Evolutionary conservation across 2,329 filamentous ascomycete species (phyloP), one percentile per base, ranked within the genome.

Genomic region (Phialophora tarda): DNA sequence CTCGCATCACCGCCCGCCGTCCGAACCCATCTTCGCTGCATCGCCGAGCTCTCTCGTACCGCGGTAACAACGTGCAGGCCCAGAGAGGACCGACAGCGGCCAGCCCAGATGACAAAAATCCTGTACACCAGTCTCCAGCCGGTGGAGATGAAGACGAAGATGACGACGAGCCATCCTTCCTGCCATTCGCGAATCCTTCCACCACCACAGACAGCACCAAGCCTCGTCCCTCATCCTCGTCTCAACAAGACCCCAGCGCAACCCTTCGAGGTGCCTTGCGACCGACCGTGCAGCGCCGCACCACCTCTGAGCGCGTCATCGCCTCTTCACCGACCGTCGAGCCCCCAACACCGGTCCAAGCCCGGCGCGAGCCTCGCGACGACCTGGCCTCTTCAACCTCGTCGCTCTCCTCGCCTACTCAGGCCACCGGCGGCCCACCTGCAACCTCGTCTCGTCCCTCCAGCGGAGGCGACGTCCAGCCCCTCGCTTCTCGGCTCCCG

Each of bases 91-190:
- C 26, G 17, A n/a, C 64, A 14, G 34, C 32, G 7, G 34, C 32
- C 11, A 63, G 28, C 24, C 53, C 60, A 4, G 55, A 34, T 21
- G 58, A 68, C 3, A 30, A 73, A 1, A 65, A 55, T n/a, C 71
- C 73, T 28, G 71, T 71, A 1, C 75, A 76, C 28, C 77, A 76
- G 3, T 17, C 38, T 1, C 76, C 76, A 7, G 70, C 70, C 7
- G 24, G 54, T 70, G 76, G 47, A 62, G 77, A 73, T 38, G 63
- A 60, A n/a, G 62, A 64, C 4, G 61, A 81, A 26, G 80, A 80
- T 6, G 80, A 82, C 41, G 80, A 82, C 23, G 75, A 80, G 0
- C 81, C 80, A 0, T 79, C 81, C 2, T 83, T 83, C 63, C 74
- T 83, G 0, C 81, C 81, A 1, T 72, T 82, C 23, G 71, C 74